These are phyloP conservation scores for Eleusine coracana DNA, from an alignment of 176 grass and related monocot genomes.

Conservation along the genomic window DNA sequence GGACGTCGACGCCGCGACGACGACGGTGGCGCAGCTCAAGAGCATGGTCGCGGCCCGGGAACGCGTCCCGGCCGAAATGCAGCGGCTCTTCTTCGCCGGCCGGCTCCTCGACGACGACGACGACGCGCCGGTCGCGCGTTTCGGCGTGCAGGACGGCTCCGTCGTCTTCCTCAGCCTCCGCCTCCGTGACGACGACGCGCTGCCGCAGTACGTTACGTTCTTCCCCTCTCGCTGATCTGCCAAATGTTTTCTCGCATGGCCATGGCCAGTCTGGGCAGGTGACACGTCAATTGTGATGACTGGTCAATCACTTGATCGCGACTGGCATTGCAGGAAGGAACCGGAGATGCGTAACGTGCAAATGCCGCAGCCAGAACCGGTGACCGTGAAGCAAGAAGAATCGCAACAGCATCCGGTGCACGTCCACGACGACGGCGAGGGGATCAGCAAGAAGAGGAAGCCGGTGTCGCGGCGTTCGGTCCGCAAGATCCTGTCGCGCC, in stretches of 20 bases:
- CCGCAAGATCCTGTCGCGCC: conserved; percentile 47
- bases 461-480: conserved; percentile 39
- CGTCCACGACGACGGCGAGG: background rate
- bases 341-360: conserved; percentile 1
- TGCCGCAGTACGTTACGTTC: conserved; percentile 28
- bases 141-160: conserved; percentile 43
- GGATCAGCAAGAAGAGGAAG: conserved; percentile 33
- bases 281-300: background rate
- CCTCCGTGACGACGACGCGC: conserved; percentile 18
- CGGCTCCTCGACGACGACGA: conserved; percentile 50
- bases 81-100: conserved; percentile 54
- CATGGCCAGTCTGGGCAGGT: background rate
- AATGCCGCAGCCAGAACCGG: background rate
- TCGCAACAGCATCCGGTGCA: background rate
- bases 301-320: background rate
- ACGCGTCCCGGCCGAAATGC: conserved; percentile 29
- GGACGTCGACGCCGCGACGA: conserved; percentile 33
- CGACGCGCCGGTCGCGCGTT: background rate
- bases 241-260: no score
- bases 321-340: conserved; percentile 27
- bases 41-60: conserved; percentile 40
- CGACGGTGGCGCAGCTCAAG: conserved; percentile 50
- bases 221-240: background rate
- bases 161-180: conserved; percentile 55
- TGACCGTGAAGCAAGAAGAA: background rate